These are phyloP conservation scores for Sphagnum magellanicum DNA, from an alignment of 228 moss, liverwort and hornwort genomes.

Conservation along the genomic window DNA sequence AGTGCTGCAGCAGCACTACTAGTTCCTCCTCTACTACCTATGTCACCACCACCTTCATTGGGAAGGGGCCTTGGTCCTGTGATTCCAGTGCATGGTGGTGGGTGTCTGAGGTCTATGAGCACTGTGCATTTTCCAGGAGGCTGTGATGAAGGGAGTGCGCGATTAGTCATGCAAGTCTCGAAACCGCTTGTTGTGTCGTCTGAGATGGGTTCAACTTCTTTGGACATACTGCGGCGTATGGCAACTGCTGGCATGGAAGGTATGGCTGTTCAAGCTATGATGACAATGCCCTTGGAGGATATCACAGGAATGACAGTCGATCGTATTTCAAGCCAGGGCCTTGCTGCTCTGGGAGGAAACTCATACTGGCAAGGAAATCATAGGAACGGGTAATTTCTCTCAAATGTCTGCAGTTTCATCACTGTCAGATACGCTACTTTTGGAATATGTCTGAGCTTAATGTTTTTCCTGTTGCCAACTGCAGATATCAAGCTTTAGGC, in stretches of 20 bases:
- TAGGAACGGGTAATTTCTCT: not conserved
- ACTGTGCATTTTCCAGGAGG: conserved; percentile 51
- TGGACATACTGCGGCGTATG: conserved; percentile 64
- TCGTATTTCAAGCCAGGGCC: conserved; percentile 51
- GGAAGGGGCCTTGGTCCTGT: conserved; percentile 58
- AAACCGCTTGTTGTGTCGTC: conserved; percentile 62
- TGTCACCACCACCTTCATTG: conserved; percentile 37
- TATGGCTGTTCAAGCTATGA: conserved; percentile 77
- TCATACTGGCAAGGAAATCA: not conserved
- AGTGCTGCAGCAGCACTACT: not conserved
- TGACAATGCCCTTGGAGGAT: conserved; percentile 88
- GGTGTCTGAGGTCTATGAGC: conserved; percentile 68
- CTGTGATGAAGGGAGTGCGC: conserved; percentile 16
- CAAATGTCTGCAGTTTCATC: too few relatives aligned
- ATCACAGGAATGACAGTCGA: conserved; percentile 69
- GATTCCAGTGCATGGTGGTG: conserved; percentile 60
- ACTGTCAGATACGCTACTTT: too few relatives aligned
- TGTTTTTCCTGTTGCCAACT: not conserved
- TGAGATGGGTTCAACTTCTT: conserved; percentile 55
- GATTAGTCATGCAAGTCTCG: conserved; percentile 74
- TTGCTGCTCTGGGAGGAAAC: conserved; percentile 12
- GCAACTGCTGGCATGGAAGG: conserved; percentile 70
- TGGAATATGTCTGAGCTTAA: not conserved
- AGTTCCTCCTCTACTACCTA: conserved; percentile 7
- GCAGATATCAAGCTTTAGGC: conserved; percentile 8